Conservation (phyloP, 345 rosid species). For the Citrus medica region DNA sequence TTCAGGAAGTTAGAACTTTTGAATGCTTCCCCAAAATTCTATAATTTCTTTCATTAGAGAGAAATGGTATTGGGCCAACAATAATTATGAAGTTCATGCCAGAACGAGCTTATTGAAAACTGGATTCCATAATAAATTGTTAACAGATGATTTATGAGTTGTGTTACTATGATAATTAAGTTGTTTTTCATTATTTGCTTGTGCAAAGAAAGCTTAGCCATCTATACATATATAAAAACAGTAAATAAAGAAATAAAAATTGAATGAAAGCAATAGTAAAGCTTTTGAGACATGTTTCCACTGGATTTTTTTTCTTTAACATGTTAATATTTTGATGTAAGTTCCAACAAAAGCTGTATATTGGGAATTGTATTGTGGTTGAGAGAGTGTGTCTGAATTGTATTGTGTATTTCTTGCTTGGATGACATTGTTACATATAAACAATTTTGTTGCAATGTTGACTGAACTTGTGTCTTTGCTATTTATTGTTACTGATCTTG, state of each 20-base stretch:
- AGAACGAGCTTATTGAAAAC: too few relatives aligned
- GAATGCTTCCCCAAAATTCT: neutral
- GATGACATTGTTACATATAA: neutral
- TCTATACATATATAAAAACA: neutral
- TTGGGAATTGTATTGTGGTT: neutral
- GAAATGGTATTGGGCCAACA: neutral
- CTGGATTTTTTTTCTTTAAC: neutral
- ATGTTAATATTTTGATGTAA: neutral
- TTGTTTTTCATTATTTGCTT: neutral
- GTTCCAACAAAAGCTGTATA: neutral
- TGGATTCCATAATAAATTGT: neutral
- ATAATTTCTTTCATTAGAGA: neutral
- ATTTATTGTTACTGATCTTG: neutral
- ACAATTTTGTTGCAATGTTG: neutral
- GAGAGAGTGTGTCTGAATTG: neutral
- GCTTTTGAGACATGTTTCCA: neutral
- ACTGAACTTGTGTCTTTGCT: neutral
- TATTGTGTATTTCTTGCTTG: too few relatives aligned
- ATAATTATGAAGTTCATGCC: too few relatives aligned
- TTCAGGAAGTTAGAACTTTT: neutral
- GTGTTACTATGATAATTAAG: neutral
- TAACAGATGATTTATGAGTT: neutral
- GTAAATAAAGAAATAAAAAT: neutral
- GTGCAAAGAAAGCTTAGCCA: neutral
- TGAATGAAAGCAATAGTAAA: neutral